A percentile compares a stretch with the other conserved stretches of the same genome.
Conservation (phyloP, 23 red algal species). For the Agarophyton chilense region DNA sequence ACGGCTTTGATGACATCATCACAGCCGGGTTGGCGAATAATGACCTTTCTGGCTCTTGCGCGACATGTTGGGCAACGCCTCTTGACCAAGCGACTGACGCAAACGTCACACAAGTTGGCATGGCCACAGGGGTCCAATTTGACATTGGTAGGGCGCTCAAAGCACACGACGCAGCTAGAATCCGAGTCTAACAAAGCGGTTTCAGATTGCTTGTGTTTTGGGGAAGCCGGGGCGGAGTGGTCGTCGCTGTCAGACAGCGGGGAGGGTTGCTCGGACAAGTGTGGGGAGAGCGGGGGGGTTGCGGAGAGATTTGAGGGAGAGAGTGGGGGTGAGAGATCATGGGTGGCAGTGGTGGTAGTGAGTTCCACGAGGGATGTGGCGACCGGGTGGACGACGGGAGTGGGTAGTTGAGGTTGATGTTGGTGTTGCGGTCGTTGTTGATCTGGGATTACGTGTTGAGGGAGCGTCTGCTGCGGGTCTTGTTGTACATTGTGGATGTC, state of each 20-base stretch:
- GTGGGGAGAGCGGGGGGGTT: neutral
- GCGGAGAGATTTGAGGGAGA: conserved; percentile 24
- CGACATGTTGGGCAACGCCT: conserved; percentile 83
- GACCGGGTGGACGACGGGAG: neutral
- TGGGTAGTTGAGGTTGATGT: neutral
- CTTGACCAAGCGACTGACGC: conserved; percentile 77
- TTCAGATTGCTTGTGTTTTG: neutral
- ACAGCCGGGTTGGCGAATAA: conserved; percentile 20
- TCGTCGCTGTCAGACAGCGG: conserved; percentile 31
- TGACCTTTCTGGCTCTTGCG: conserved; percentile 65
- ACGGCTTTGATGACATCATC: conserved; percentile 51
- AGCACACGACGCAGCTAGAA: conserved; percentile 75
- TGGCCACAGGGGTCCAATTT: conserved; percentile 73
- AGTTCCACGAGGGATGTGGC: conserved; percentile 2
- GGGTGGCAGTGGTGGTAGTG: neutral
- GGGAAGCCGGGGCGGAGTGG: conserved; percentile 43
- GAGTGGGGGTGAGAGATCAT: conserved; percentile 1
- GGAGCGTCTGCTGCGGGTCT: neutral
- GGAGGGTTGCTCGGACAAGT: conserved; percentile 12
- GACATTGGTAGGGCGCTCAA: conserved; percentile 64
- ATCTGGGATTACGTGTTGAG: neutral
- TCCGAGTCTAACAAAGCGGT: neutral
- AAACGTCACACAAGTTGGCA: conserved; percentile 73
- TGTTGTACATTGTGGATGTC: neutral
- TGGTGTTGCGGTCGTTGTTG: conserved; percentile 1